Base-by-base conservation (phyloP, 768 basidiomycete species). In the Leccinum broughii region DNA sequence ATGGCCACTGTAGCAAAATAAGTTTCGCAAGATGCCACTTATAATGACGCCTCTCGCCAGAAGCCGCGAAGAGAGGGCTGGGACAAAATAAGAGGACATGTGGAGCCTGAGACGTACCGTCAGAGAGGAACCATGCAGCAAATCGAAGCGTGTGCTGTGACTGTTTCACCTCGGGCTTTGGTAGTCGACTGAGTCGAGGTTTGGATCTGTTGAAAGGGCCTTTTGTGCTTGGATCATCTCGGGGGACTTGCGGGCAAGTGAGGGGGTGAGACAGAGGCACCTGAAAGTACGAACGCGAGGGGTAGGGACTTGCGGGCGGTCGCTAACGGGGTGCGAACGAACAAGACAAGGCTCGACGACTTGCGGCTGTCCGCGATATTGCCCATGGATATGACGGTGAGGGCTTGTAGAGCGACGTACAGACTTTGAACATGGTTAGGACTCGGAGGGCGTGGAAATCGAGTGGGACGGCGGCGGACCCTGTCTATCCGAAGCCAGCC, bases 301-400 rank as follows among this genome's bases (percentile, higher is more conserved):
- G 98, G 84, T 0, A 97, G 80, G 3, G 80, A 80, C 70, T 95
- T 95, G 35, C 95, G 86, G 66, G 86, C 85, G 3, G 83, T 75
- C 0, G 84, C 89, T 78, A 78, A 72, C 14, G 35, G 14, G 14
- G 26, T 5, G 8, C 44, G 8, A 11, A n/a, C 17, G n/a, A 46
- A 20, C 20, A 17, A 20, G 17, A 20, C 44, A 5, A 7, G 17
- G n/a, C 35, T 37, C 30, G 30, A 30, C 0, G 20, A 80, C 90
- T 60, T 65, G 95, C 94, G 87, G 63, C 90, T 85, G 75, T 98
- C 93, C 1, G 95, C 96, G 57, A 96, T 87, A 14, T 86, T 86
- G 9, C 93, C 93, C 81, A 97, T 91, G 6, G 95, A 95, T 57
- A 98, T 93, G 41, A 98, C 94, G 0, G 89, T 92, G 20, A 98